Evolutionary conservation across 2,329 filamentous ascomycete genomes (phyloP), one percentile per base, ranked within the genome.

Genomic region (Cryphonectria parasitica): DNA sequence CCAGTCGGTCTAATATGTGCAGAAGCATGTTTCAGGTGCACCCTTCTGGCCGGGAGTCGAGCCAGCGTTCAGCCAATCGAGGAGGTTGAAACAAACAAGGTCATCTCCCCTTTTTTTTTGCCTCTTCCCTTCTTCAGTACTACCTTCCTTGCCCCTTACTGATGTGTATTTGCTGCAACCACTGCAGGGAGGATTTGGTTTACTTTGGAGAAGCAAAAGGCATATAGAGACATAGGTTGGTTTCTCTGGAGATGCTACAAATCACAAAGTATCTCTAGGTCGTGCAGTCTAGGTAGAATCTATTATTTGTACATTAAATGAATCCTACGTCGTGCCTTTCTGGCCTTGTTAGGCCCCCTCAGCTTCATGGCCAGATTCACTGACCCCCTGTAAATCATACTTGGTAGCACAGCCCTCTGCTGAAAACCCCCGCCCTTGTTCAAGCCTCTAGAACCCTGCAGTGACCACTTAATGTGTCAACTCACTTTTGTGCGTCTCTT

Each of bases 21-120:
- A 39, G 64, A 36, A 43, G 64, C 64, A 31, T 54, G 70, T 71
- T 71, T 69, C 70, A 71, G 62, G 41, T 66, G 68, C 67, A 66
- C 64, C 68, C 68, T 56, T 65, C 45, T 70, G 56, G 65, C 56
- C 49, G 49, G 11, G 36, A 7, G 19, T 34, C 54, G 36, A 28
- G 36, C 61, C 61, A 43, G 31, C 7, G 41, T 31, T 22, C 36
- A 66, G 64, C 70, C 70, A 72, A 72, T 70, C 28, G 49, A 31
- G 45, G 45, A 43, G 17, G 31, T 17, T 60, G 45, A 65, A 68
- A 52, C 63, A 28, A 19, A 31, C 31, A 28, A 49, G 45, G 45
- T 3, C 43, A 8, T 10, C 36, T 19, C 65, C 65, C 61, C 56
- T 60, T 34, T 25, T 17, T 41, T 17, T 17, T 43, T 5, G 2